Evolutionary conservation across 176 grass and related monocot species (phyloP).

Genomic region (Zea luxurians): DNA sequence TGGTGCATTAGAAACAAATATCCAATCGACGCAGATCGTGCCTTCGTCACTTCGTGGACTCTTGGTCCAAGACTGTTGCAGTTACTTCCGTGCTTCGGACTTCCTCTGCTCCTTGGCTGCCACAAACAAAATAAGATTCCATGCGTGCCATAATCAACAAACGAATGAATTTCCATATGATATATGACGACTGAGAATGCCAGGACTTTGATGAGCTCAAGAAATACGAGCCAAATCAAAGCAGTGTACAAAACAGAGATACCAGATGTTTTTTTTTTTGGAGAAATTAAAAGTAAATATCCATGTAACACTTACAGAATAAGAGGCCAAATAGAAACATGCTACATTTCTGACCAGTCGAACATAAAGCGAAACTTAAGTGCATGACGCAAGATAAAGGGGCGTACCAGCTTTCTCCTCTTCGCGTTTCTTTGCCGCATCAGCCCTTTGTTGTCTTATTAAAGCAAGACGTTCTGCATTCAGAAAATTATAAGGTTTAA

Average conservation of each 20-base stretch:
- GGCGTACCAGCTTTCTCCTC: conserved; percentile 92
- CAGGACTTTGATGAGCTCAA: background rate
- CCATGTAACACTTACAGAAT: background rate
- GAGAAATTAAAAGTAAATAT: conserved; percentile 20
- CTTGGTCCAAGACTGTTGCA: background rate
- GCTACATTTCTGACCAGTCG: background rate
- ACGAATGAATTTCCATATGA: background rate
- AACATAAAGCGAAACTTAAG: conserved; percentile 5
- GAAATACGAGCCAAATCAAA: background rate
- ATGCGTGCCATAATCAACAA: background rate
- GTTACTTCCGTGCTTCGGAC: conserved; percentile 65
- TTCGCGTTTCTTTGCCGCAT: conserved; percentile 92
- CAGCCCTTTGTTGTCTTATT: conserved; percentile 87
- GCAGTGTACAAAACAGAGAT: background rate
- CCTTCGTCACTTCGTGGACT: background rate
- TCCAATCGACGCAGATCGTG: conserved; percentile 26
- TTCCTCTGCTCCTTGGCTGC: conserved; percentile 93
- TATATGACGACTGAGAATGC: background rate
- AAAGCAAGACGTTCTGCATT: conserved; percentile 93
- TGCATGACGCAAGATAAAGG: conserved; percentile 10
- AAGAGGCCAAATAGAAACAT: background rate
- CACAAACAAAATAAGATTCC: conserved; percentile 33
- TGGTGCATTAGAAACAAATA: conserved; percentile 42
- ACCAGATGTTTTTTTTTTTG: background rate
- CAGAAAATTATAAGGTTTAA: conserved; percentile 33